Evolutionary conservation across 805 yeast species (phyloP).

Genomic region (Wickerhamiella sorbophila): DNA sequence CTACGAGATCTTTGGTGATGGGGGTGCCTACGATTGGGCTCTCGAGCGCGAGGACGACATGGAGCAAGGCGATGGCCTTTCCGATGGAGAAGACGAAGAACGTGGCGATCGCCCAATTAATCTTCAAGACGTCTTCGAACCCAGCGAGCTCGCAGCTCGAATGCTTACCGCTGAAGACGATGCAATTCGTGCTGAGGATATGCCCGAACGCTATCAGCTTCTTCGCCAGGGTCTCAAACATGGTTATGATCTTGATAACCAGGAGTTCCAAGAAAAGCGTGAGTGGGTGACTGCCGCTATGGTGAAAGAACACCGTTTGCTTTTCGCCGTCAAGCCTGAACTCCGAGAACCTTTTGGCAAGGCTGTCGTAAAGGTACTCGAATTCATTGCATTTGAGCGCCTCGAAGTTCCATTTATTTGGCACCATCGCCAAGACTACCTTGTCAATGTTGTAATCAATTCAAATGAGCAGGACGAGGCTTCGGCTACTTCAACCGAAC

Average conservation of each 20-base stretch:
- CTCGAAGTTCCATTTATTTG: slow-evolving; percentile 91
- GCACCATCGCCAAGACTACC: slow-evolving; percentile 86
- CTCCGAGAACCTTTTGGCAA: slow-evolving; percentile 34
- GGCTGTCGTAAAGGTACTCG: slow-evolving; percentile 55
- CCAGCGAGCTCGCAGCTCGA: slow-evolving; percentile 78
- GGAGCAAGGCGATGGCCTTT: slow-evolving; percentile 10
- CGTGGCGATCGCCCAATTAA: slow-evolving; percentile 32
- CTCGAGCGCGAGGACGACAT: slow-evolving; percentile 67
- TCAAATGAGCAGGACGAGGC: slow-evolving; percentile 32
- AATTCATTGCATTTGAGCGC: slow-evolving; percentile 62
- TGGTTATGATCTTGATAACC: slow-evolving; percentile 48
- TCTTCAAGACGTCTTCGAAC: slow-evolving; percentile 84
- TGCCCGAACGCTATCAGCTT: slow-evolving; percentile 85
- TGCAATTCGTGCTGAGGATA: slow-evolving; percentile 66
- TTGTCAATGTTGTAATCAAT: slow-evolving; percentile 36
- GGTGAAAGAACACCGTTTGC: slow-evolving; percentile 38
- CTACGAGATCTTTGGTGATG: slow-evolving; percentile 92
- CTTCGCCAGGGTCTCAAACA: slow-evolving; percentile 51
- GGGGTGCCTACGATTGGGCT: slow-evolving; percentile 97
- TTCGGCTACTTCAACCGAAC: slow-evolving; percentile 14
- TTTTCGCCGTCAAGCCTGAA: slow-evolving; percentile 27
- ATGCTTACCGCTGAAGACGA: slow-evolving; percentile 89
- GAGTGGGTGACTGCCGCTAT: slow-evolving; percentile 66
- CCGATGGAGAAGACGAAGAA: slow-evolving; percentile 19
- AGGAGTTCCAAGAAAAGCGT: slow-evolving; percentile 58